Conservation (phyloP, 352 stramenopile genomes). For the Pythium inflatum region DNA sequence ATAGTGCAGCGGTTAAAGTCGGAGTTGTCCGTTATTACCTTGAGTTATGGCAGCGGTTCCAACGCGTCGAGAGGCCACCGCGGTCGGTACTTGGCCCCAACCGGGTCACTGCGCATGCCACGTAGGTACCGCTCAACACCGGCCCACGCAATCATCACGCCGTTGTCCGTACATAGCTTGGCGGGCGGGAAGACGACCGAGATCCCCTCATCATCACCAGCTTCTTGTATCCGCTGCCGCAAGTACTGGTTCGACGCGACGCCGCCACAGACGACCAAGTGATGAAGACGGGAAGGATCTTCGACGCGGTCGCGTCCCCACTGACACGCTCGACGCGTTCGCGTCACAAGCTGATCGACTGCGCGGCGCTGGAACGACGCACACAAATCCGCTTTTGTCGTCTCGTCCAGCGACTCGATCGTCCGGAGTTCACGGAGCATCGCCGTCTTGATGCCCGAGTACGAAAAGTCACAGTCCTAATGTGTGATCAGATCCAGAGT, state of each 20-base stretch:
- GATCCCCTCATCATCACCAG: constrained; percentile 56
- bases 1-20: too few species aligned
- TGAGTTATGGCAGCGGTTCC: constrained; percentile 34
- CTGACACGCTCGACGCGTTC: constrained; percentile 89
- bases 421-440: constrained; percentile 86
- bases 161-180: constrained; percentile 98
- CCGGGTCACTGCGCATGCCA: constrained; percentile 62
- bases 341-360: constrained; percentile 89
- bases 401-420: constrained; percentile 30
- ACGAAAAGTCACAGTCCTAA: constrained; percentile 97
- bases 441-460: constrained; percentile 97
- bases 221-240: constrained; percentile 76
- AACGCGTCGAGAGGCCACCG: constrained; percentile 79
- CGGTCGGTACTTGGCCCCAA: constrained; percentile 62
- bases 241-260: constrained; percentile 97
- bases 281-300: constrained; percentile 54
- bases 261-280: constrained; percentile 95
- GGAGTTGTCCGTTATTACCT: constrained; percentile 25
- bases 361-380: constrained; percentile 90
- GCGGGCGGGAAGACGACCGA: constrained; percentile 56
- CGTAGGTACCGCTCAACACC: constrained; percentile 70
- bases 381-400: constrained; percentile 86
- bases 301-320: constrained; percentile 68
- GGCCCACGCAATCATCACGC: constrained; percentile 96
- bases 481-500: not conserved